Evolutionary conservation across 257 asterid species (phyloP).

Genomic region (Mitragyna speciosa): DNA sequence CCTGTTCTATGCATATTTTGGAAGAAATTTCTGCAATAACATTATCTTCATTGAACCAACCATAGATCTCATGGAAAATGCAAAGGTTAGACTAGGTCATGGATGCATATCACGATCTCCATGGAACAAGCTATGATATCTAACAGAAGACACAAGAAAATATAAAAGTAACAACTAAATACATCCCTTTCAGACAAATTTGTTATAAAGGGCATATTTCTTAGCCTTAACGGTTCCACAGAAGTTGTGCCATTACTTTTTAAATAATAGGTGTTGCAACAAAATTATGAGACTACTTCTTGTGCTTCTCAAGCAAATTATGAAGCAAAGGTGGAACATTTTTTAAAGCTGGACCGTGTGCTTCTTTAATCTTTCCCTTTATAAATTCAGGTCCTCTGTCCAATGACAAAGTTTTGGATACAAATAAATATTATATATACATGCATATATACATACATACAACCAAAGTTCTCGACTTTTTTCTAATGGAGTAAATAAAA

Average conservation of each 20-base stretch:
- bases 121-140: background rate
- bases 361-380: background rate
- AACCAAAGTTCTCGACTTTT: background rate
- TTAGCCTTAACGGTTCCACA: background rate
- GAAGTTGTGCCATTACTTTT: background rate
- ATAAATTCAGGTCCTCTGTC: background rate
- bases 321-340: too few species aligned
- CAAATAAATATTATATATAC: background rate
- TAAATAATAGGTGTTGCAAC: too few species aligned
- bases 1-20: background rate
- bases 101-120: background rate
- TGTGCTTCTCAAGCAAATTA: too few species aligned
- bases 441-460: too few species aligned
- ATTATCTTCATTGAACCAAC: background rate
- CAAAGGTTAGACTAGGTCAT: background rate
- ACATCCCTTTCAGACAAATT: background rate
- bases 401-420: too few species aligned
- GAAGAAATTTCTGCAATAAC: background rate
- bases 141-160: background rate
- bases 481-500: too few species aligned
- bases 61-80: background rate
- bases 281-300: too few species aligned
- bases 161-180: too few species aligned
- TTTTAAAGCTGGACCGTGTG: too few species aligned
- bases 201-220: background rate